A percentile compares a stretch with the other conserved stretches of the same genome.
Conservation (phyloP, 345 rosid genomes). For the Boechera retrofracta region DNA sequence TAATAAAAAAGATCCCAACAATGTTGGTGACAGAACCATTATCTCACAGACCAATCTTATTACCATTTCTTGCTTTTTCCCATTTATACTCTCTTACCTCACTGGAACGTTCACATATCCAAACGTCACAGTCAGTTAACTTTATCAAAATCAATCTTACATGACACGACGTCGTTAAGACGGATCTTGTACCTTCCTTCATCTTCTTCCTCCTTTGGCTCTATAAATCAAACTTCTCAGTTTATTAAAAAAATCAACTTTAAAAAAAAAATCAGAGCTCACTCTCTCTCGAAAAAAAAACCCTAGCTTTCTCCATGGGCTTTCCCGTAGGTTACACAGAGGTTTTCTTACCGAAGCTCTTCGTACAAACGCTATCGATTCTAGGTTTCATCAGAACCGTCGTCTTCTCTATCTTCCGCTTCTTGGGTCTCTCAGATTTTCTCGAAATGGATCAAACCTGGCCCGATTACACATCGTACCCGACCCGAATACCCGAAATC, state of each 20-base stretch:
- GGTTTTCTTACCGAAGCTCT: conserved; percentile 69
- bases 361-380: conserved; percentile 67
- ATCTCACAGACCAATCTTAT: conserved; percentile 39
- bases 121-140: conserved; percentile 39
- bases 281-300: not conserved
- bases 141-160: conserved; percentile 16
- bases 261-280: conserved; percentile 11
- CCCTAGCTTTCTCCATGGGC: conserved; percentile 57
- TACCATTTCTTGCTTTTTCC: conserved; percentile 4
- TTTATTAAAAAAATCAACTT: conserved; percentile 31
- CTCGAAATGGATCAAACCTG: conserved; percentile 68
- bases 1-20: not conserved
- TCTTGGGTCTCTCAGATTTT: conserved; percentile 78
- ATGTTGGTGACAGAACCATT: conserved; percentile 29
- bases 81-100: not conserved
- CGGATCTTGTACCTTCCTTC: conserved; percentile 11
- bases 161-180: conserved; percentile 33
- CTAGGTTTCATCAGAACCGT: conserved; percentile 65
- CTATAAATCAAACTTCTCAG: conserved; percentile 38
- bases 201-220: conserved; percentile 31
- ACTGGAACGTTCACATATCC: not conserved
- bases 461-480: conserved; percentile 52
- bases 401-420: conserved; percentile 57
- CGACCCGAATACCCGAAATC: conserved; percentile 45
- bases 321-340: conserved; percentile 85